Base-by-base conservation (phyloP, 768 basidiomycete species). In the Leccinum obscurum region DNA sequence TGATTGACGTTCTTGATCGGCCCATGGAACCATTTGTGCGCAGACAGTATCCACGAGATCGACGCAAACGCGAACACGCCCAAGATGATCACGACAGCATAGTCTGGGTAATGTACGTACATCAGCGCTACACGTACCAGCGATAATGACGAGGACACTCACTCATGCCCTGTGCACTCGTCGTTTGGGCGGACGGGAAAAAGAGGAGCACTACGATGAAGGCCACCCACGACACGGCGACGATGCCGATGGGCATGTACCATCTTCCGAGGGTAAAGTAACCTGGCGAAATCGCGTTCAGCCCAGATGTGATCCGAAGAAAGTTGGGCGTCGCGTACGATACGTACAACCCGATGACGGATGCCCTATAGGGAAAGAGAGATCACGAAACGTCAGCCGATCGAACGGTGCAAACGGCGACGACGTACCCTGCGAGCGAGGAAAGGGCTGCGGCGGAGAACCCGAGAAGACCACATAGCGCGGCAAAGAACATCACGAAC, bases 311-410 rank as follows among this genome's bases (percentile, higher is more conserved):
- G 62, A 90, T 85, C 35, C 88, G 81, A 34, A 89, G 78, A 64
- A 90, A 83, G 54, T 90, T 88, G 2, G 88, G 88, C 1, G 81
- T 77, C 2, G 82, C 82, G 65, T 90, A 89, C n/a, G 72, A 73
- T 6, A 83, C 81, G 63, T 90, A 90, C 35, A 90, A 69, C 4
- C 89, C 87, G 56, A 89, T 87, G 7, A 90, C 88, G 4, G 89
- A 79, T 11, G 88, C 82, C 7, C 88, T 89, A 64, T 53, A 30
- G n/a, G 3, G 49, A 48, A 0, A 34, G 35, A n/a, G n/a, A 17
- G 39, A n/a, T n/a, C 17, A 50, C 0, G 26, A 28, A 52, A 62
- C 39, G 35, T 30, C 24, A 8, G 17, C 57, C 2, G 9, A 34
- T 58, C 52, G 37, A 51, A 51, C 11, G 3, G 13, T 8, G 4